A percentile compares a stretch with the other conserved stretches of the same genome.
These are phyloP conservation scores for Deakozyma indianensis DNA, from an alignment of 805 yeast species.

Conservation along the genomic window DNA sequence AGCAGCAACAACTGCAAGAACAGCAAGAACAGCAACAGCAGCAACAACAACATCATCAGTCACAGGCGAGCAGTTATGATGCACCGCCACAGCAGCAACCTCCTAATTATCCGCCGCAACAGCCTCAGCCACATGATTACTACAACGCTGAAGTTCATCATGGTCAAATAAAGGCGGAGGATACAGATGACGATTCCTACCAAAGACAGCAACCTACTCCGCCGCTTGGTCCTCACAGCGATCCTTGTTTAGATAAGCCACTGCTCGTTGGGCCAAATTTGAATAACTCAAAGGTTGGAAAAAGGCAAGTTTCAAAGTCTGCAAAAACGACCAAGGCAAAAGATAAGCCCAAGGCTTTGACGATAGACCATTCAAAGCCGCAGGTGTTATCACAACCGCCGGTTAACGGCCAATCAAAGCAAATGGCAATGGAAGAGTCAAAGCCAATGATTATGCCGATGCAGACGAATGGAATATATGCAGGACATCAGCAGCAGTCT, in stretches of 20 bases:
- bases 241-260: not conserved
- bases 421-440: no score
- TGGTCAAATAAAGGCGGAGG: not conserved
- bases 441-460: not conserved
- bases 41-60: slow-evolving; percentile 1
- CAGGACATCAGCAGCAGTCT: not conserved
- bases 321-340: no score
- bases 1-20: slow-evolving; percentile 1
- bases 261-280: not conserved
- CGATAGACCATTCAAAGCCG: no score
- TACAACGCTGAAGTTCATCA: not conserved
- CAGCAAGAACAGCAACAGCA: slow-evolving; percentile 2
- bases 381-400: no score
- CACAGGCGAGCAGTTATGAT: not conserved
- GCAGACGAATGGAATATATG: not conserved
- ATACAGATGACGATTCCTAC: not conserved
- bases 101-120: not conserved
- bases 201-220: slow-evolving; percentile 2
- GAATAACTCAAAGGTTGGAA: not conserved
- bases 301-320: no score
- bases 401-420: no score
- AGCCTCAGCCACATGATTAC: not conserved
- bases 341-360: no score
- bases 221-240: slow-evolving; percentile 1
- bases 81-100: not conserved